Conservation (phyloP, 1,139 yeast species). For the Hanseniaspora uvarum region DNA sequence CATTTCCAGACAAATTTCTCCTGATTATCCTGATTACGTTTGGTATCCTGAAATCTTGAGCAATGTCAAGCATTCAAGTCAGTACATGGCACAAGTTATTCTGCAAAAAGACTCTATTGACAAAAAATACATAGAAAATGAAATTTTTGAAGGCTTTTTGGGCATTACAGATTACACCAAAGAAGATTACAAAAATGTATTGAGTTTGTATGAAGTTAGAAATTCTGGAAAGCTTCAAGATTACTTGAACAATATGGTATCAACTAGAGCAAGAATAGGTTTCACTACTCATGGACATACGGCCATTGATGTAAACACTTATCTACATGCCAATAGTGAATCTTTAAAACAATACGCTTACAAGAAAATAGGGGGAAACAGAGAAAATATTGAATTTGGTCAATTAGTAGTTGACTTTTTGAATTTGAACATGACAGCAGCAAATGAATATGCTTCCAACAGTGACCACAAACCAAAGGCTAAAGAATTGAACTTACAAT, state of each 20-base stretch:
- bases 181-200: constrained; percentile 36
- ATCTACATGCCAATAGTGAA: constrained; percentile 53
- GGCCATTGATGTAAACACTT: constrained; percentile 80
- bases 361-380: constrained; percentile 57
- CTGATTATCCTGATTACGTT: constrained; percentile 51
- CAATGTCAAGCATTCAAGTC: constrained; percentile 64
- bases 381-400: constrained; percentile 78
- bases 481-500: not conserved
- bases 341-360: constrained; percentile 36
- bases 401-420: constrained; percentile 51
- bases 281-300: constrained; percentile 89
- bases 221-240: constrained; percentile 31
- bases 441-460: constrained; percentile 41
- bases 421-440: constrained; percentile 42
- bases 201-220: constrained; percentile 27
- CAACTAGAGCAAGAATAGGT: constrained; percentile 63
- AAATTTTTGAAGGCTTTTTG: constrained; percentile 46
- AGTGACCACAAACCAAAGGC: constrained; percentile 38
- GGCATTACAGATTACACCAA: constrained; percentile 48
- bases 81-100: constrained; percentile 42
- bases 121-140: constrained; percentile 39
- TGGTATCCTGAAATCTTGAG: constrained; percentile 70
- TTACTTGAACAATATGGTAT: constrained; percentile 49
- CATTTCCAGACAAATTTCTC: constrained; percentile 60
- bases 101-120: constrained; percentile 28